phyloP scores from a whole-genome alignment of 2,329 filamentous ascomycete genomes.

The Ophiocordyceps camponoti-saundersi region DNA sequence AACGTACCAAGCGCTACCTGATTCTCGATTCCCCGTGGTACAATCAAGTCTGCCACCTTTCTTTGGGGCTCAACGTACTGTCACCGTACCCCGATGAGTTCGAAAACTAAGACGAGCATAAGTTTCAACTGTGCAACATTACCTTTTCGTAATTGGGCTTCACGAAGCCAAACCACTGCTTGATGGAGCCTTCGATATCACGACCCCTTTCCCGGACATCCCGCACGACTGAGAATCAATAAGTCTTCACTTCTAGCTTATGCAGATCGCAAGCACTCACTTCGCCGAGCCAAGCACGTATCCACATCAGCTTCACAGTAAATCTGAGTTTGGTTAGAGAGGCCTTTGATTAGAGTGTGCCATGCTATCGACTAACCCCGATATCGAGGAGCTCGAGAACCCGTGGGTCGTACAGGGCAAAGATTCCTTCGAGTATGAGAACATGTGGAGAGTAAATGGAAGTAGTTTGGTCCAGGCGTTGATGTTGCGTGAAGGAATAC shows the following conservation, averaged over 20 bases:
- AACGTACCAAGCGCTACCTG: slow-evolving; percentile 65
- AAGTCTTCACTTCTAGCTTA: not conserved
- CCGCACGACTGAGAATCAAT: slow-evolving; percentile 43
- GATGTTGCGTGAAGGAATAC: slow-evolving; percentile 90
- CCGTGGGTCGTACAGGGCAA: slow-evolving; percentile 77
- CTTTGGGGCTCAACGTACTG: slow-evolving; percentile 81
- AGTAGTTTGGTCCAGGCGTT: slow-evolving; percentile 60
- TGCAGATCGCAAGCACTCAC: slow-evolving; percentile 29
- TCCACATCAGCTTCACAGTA: slow-evolving; percentile 95
- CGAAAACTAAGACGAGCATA: not conserved
- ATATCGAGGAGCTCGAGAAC: slow-evolving; percentile 81
- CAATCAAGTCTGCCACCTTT: slow-evolving; percentile 84
- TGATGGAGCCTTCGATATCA: slow-evolving; percentile 89
- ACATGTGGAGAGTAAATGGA: slow-evolving; percentile 95
- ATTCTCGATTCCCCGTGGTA: slow-evolving; percentile 89
- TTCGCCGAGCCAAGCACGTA: slow-evolving; percentile 75
- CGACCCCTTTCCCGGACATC: slow-evolving; percentile 81
- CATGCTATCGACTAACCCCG: slow-evolving; percentile 36
- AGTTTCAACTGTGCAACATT: not conserved
- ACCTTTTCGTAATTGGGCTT: slow-evolving; percentile 89
- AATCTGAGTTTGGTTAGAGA: slow-evolving; percentile 34
- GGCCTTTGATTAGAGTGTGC: too few relatives aligned
- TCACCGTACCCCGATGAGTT: not conserved
- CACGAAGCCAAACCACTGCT: slow-evolving; percentile 93
- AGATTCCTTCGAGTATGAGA: slow-evolving; percentile 86